Base-by-base conservation (phyloP, 768 basidiomycete genomes). In the Leucosporidium creatinivorum region DNA sequence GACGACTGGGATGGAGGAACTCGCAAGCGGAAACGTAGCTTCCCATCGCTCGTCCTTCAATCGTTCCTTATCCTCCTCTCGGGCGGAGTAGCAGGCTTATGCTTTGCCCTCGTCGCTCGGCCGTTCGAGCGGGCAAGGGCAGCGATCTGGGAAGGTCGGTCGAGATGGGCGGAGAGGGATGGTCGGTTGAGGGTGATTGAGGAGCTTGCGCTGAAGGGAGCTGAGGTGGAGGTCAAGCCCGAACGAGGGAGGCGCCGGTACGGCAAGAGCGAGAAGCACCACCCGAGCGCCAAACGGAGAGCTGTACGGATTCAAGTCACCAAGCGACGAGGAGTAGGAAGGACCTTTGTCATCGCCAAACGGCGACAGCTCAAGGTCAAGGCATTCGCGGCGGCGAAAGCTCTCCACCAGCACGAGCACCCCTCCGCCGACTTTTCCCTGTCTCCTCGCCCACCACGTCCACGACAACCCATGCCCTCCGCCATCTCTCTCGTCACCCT, bases 121-220 rank as follows among this genome's bases (percentile, higher is more conserved):
- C 72, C 72, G 26, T 73, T 73, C 39, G 72, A 69, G 33, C 52
- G 68, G 4, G 30, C 54, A 31, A 15, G 72, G 4, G 66, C 31
- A 4, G 72, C 66, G 5, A 58, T 73, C 17, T 69, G 60, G 58
- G 72, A 73, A 19, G 72, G 68, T 8, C 25, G 66, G 4, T 26
- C 62, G 4, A 21, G 54, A 4, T 69, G 68, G 68, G 63, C 63
- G 0, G 71, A 63, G 55, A 28, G 21, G 33, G 65, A 61, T 44
- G 65, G 52, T 3, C 57, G 44, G 28, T 15, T 63, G 15, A 54
- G 54, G 50, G n/a, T 65, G 48, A 48, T 63, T 26, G 52, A 66
- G 28, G 61, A 66, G 25, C 39, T 60, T 4, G 52, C 39, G 8
- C 17, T 39, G 19, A 39, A 51, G 17, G 56, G 33, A 7, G 10